Base-by-base conservation (phyloP, 163 green algal species). In the Coccomyxa subellipsoidea region DNA sequence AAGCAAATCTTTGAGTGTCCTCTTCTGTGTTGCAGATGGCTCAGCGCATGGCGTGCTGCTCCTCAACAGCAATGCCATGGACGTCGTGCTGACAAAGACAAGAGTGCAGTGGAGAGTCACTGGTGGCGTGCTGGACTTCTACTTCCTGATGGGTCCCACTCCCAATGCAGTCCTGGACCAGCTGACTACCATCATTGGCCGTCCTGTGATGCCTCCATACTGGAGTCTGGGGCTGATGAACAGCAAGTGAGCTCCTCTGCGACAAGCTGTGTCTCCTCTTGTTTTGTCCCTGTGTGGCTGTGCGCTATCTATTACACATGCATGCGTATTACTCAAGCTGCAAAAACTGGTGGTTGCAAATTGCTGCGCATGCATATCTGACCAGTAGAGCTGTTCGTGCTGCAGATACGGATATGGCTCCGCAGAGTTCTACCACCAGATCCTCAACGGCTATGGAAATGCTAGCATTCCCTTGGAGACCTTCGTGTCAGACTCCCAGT, bases 191-290 rank as follows among this genome's bases (percentile, higher is more conserved):
- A 81, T 95, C 21, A 84, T 94, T 29, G 92, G 92, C 21, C 79
- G 80, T 23, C 92, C 92, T 7, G 85, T 59, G 27, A 85, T 93
- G 85, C 89, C 92, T 6, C 92, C 92, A 4, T 86, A 84, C 59
- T 95, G 92, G 92, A 77, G 85, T 18, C 80, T 95, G n/a, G 92
- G 92, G 27, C 92, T 92, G 80, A 89, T 93, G 79, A 87, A 94
- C 70, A 89, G 87, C 85, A 92, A 89, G 87, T 94, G 54, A 18
- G 84, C 37, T 38, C n/a, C n/a, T n/a, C n/a, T n/a, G n/a, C n/a
- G n/a, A n/a, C n/a, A n/a, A n/a, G n/a, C n/a, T n/a, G n/a, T n/a
- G n/a, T n/a, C n/a, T n/a, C n/a, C n/a, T n/a, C n/a, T n/a, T 37
- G 29, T 35, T 21, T 18, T 59, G 47, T 59, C 47, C 21, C 47